These are phyloP conservation scores for Pythium dissimile DNA, from an alignment of 352 stramenopile genomes.

Conservation along the genomic window DNA sequence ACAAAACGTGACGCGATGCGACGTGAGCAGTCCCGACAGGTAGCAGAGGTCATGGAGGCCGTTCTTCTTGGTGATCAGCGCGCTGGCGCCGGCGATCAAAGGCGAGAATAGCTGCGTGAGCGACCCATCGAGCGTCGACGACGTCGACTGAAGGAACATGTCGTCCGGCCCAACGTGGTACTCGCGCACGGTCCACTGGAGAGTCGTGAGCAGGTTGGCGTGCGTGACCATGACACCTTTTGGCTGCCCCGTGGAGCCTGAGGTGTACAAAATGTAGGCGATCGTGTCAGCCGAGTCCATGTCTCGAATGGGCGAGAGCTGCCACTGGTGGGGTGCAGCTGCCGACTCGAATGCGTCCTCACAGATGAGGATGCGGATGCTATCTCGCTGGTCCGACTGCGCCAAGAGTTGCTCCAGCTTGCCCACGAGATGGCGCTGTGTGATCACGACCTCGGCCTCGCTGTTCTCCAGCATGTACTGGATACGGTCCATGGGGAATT, in stretches of 20 bases:
- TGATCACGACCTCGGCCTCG: slow-evolving; percentile 37
- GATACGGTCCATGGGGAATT: slow-evolving; percentile 44
- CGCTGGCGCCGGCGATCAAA: slow-evolving; percentile 34
- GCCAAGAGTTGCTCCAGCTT: slow-evolving; percentile 21
- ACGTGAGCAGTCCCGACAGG: slow-evolving; percentile 21
- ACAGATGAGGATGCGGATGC: slow-evolving; percentile 26
- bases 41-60: slow-evolving; percentile 52
- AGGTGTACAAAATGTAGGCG: slow-evolving; percentile 75
- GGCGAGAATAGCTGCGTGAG: slow-evolving; percentile 59
- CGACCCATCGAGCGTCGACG: slow-evolving; percentile 51
- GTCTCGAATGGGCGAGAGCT: no score
- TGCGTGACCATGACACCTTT: slow-evolving; percentile 74
- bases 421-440: slow-evolving; percentile 25
- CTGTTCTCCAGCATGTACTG: slow-evolving; percentile 48
- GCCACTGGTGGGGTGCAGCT: no score
- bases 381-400: background rate
- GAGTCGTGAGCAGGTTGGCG: slow-evolving; percentile 50
- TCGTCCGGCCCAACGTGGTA: slow-evolving; percentile 52
- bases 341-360: slow-evolving; percentile 23
- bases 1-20: slow-evolving; percentile 36
- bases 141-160: slow-evolving; percentile 64
- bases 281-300: slow-evolving; percentile 11
- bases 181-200: slow-evolving; percentile 48
- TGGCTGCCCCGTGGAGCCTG: slow-evolving; percentile 56
- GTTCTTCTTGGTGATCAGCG: slow-evolving; percentile 39